phyloP scores from a whole-genome alignment of 2,329 filamentous ascomycete genomes.

The Colletotrichum higginsianum region DNA sequence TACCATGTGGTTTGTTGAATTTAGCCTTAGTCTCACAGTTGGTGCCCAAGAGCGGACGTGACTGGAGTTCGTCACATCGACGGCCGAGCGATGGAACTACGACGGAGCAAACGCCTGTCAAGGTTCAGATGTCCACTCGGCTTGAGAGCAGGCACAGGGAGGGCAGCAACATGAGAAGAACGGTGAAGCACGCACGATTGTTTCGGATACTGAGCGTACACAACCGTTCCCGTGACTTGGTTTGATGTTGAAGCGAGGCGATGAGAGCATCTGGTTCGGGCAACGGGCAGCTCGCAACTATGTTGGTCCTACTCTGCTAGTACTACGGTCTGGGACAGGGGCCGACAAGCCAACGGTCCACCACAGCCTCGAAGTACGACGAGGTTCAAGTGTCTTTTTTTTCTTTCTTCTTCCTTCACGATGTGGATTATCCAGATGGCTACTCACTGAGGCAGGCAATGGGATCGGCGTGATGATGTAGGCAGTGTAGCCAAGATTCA shows the following conservation, averaged over 20 bases:
- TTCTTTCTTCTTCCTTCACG: too few species aligned
- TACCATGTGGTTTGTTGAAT: slow-evolving; percentile 16
- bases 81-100: not conserved
- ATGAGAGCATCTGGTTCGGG: not conserved
- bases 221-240: slow-evolving; percentile 2
- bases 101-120: slow-evolving; percentile 1
- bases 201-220: slow-evolving; percentile 4
- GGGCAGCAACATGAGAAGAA: not conserved
- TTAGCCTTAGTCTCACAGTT: slow-evolving; percentile 8
- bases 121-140: slow-evolving; percentile 11
- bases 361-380: not conserved
- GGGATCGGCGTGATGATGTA: not conserved
- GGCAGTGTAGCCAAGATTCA: not conserved
- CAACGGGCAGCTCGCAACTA: not conserved
- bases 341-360: not conserved
- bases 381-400: not conserved
- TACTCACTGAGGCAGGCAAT: not conserved
- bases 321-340: not conserved
- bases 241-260: slow-evolving; percentile 5
- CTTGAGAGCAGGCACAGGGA: not conserved
- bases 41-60: slow-evolving; percentile 23
- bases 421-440: not conserved
- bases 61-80: not conserved
- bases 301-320: too few species aligned
- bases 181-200: slow-evolving; percentile 3